These are phyloP conservation scores for Diaporthe sp. DNA, from an alignment of 2,329 filamentous ascomycete genomes.

Conservation along the genomic window DNA sequence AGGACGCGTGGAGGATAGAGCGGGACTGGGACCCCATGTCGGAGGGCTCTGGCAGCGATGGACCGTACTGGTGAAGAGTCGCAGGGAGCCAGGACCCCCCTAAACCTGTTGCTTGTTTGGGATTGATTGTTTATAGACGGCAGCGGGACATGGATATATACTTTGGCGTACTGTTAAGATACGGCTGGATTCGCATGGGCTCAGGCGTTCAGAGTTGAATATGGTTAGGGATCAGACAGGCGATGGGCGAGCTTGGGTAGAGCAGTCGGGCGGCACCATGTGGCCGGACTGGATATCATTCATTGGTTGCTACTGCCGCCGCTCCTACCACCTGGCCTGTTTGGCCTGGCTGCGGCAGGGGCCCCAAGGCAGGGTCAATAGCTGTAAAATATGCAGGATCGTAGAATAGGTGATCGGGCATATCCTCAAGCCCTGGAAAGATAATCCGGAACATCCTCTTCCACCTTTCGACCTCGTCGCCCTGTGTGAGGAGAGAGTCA, in stretches of 20 bases:
- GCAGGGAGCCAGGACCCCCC: constrained; percentile 14
- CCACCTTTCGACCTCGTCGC: constrained; percentile 31
- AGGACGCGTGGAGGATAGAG: constrained; percentile 50
- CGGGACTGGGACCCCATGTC: constrained; percentile 47
- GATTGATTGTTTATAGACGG: constrained; percentile 13
- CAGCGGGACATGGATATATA: constrained; percentile 11
- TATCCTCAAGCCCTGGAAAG: constrained; percentile 21
- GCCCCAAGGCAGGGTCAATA: constrained; percentile 27
- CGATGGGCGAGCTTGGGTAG: neutral
- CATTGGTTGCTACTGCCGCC: neutral
- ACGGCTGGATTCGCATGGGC: constrained; percentile 6
- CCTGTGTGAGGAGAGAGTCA: constrained; percentile 11
- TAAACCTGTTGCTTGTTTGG: neutral
- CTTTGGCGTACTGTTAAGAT: constrained; percentile 10
- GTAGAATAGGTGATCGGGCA: constrained; percentile 16
- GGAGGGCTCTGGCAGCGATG: constrained; percentile 38
- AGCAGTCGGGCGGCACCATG: neutral
- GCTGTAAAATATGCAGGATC: constrained; percentile 20
- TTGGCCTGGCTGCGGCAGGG: neutral
- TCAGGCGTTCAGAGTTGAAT: constrained; percentile 6
- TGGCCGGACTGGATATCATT: neutral
- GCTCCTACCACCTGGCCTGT: neutral
- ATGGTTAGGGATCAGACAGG: neutral
- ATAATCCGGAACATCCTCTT: constrained; percentile 31
- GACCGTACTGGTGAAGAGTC: constrained; percentile 35